Evolutionary conservation across 306 rosid species (phyloP), one percentile per base, ranked within the genome.

Genomic region (Rubus parviflorus): DNA sequence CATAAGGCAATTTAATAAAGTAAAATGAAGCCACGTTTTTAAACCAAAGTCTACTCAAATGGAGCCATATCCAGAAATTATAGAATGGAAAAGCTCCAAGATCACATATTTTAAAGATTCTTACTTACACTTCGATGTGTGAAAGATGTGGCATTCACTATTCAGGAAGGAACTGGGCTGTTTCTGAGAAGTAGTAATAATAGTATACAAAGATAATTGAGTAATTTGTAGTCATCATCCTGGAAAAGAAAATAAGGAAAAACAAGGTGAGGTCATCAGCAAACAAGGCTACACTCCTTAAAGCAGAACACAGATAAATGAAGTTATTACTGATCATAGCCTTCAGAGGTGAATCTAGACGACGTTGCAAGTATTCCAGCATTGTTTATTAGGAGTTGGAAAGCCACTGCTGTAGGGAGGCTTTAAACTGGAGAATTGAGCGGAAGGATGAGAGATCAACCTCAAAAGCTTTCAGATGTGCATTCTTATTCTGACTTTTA

Each of bases 361-460:
- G 97, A 91, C 48, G 90, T 94, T 72, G 97, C 97, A 64, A 94
- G 83, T 79, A 94, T 87, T 79, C 98, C 97, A 72, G 97, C 97
- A 80, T 89, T 88, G 87, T 93, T 93, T 71, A 93, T 84, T 79
- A 94, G 83, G 74, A 94, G 61, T 83, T 91, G 98, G 74, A 72
- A 72, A 94, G 96, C 97, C 98, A 94, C 79, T 85, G 86, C 81
- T 69, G 86, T 80, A 91, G 76, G 63, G 96, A 90, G 17, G 16
- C 65, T 78, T 69, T 83, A 74, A 93, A 93, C 72, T 85, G 80
- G 74, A 83, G 20, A 66, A 86, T 80, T 8, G 97, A 91, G 80
- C 82, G 74, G 43, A 90, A 66, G 4, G 94, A 94, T 54, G 91
- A 81, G 74, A 94, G 45, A 65, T 94, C 94, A 75, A 85, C 94